Evolutionary conservation across 768 basidiomycete species (phyloP).

Genomic region (Boletus coccyginus): DNA sequence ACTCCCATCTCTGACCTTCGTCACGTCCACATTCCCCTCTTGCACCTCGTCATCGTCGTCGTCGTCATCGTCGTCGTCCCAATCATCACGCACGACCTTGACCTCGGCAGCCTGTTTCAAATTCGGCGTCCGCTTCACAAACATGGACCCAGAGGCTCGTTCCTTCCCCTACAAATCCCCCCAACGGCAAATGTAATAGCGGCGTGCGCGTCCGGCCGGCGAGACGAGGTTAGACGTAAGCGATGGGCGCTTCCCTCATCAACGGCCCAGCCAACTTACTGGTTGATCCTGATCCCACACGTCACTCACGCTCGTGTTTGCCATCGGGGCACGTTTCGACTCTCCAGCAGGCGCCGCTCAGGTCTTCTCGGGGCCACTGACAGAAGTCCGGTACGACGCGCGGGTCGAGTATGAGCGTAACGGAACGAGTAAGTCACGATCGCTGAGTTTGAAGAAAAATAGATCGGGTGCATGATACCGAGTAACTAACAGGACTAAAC

Average conservation of each 20-base stretch:
- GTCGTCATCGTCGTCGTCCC: conserved; percentile 47
- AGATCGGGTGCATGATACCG: too few relatives aligned
- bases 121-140: neutral
- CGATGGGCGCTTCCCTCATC: conserved; percentile 3
- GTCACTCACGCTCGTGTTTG: conserved; percentile 8
- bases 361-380: neutral
- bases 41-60: conserved; percentile 36
- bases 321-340: conserved; percentile 9
- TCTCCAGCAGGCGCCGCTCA: neutral
- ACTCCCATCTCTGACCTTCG: too few relatives aligned
- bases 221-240: conserved; percentile 9
- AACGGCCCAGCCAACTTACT: conserved; percentile 4
- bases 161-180: conserved; percentile 4
- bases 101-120: neutral
- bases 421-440: neutral
- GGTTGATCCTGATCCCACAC: conserved; percentile 17
- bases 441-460: conserved; percentile 21
- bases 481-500: too few relatives aligned
- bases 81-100: conserved; percentile 44
- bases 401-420: neutral
- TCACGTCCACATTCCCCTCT: neutral
- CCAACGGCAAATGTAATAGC: neutral
- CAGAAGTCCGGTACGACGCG: neutral
- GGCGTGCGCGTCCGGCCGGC: neutral
- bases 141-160: neutral